phyloP scores from a whole-genome alignment of 345 rosid genomes.

The Clausena lansium region DNA sequence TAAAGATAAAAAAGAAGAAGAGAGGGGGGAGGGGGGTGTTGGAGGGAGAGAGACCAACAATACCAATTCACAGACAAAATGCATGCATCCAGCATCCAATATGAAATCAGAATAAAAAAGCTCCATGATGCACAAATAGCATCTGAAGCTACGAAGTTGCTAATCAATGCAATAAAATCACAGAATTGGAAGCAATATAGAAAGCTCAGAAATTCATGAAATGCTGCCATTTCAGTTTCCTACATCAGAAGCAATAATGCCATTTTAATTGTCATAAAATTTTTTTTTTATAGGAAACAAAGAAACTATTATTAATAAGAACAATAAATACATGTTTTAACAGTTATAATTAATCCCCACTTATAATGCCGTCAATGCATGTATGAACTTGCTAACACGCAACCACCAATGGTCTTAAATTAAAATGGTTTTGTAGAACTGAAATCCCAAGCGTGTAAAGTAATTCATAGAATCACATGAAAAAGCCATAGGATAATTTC shows the following conservation, averaged over 20 bases:
- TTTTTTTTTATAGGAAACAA: no score
- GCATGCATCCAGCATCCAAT: not conserved
- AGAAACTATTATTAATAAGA: no score
- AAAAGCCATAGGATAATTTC: not conserved
- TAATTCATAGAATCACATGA: not conserved
- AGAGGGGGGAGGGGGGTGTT: no score
- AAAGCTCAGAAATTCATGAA: slow-evolving; percentile 1
- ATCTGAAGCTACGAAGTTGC: not conserved
- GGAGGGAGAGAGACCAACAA: no score
- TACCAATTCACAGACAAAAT: not conserved
- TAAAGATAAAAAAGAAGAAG: not conserved
- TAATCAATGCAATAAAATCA: not conserved
- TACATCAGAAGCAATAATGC: no score
- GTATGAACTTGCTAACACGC: not conserved
- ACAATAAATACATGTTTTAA: no score
- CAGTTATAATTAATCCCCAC: not conserved
- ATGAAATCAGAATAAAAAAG: not conserved
- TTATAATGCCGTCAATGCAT: not conserved
- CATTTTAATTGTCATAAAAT: no score
- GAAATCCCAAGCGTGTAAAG: not conserved
- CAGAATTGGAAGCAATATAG: not conserved
- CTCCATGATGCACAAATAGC: not conserved
- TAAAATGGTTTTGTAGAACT: not conserved
- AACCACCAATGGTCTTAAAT: not conserved
- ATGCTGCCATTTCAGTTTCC: not conserved